Percentiles rank a stretch among this genome's conserved stretches.
phyloP scores from a whole-genome alignment of 306 rosid genomes.

The Luffa acutangula region DNA sequence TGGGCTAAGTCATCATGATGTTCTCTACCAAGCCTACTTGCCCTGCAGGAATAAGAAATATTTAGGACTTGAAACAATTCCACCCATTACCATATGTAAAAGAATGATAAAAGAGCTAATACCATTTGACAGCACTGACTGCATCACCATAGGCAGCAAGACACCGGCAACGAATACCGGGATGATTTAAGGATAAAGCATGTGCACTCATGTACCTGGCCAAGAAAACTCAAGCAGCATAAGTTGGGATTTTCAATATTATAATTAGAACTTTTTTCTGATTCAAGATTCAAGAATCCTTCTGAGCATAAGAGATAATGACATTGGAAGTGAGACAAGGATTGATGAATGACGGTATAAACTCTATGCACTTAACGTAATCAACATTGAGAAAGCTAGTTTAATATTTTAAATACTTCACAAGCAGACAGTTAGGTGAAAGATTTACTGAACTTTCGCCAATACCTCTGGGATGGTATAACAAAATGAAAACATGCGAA shows the following conservation, averaged over 20 bases:
- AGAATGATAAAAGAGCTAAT: conserved; percentile 9
- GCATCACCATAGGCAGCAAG: conserved; percentile 99
- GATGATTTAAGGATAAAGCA: conserved; percentile 91
- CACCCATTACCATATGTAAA: not conserved
- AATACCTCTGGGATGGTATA: not conserved
- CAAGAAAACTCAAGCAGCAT: conserved; percentile 18
- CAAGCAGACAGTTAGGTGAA: not conserved
- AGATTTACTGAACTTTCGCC: not conserved
- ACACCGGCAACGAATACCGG: conserved; percentile 96
- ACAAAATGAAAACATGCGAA: not conserved
- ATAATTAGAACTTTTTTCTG: not conserved
- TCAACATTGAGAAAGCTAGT: not conserved
- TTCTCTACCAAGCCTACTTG: conserved; percentile 95
- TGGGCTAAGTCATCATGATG: conserved; percentile 98
- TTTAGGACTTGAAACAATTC: conserved; percentile 11
- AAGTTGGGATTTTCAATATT: not conserved
- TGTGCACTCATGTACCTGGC: conserved; percentile 95
- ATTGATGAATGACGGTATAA: not conserved
- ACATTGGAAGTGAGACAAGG: not conserved
- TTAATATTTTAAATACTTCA: not conserved
- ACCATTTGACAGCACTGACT: conserved; percentile 98
- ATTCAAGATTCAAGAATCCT: not conserved
- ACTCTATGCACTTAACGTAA: not conserved
- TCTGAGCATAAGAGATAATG: not conserved
- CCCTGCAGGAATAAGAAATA: conserved; percentile 53